Percentiles rank a stretch among this genome's conserved stretches.
Evolutionary conservation across 2,329 filamentous ascomycete genomes (phyloP).

Genomic region (Neopestalotiopsis sp.): DNA sequence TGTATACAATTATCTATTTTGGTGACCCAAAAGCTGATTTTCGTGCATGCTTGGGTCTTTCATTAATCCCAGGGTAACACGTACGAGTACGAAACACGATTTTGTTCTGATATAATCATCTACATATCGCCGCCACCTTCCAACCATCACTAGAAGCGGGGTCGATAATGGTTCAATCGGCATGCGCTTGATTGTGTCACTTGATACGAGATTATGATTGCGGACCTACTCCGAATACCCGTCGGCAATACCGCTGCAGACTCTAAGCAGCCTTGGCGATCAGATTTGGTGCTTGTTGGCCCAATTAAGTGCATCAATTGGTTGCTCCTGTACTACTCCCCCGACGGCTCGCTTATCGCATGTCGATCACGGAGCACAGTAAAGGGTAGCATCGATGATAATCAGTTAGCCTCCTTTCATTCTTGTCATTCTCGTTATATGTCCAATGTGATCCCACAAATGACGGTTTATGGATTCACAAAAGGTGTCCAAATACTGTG

Average conservation of each 20-base stretch:
- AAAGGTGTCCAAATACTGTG: neutral
- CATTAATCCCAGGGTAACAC: neutral
- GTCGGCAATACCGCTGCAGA: neutral
- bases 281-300: neutral
- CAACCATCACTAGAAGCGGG: neutral
- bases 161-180: neutral
- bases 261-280: neutral
- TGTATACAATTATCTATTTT: no score
- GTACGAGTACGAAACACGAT: neutral
- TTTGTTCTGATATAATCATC: neutral
- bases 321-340: neutral
- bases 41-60: neutral
- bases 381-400: neutral
- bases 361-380: neutral
- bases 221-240: neutral
- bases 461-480: neutral
- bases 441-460: neutral
- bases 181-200: neutral
- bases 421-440: neutral
- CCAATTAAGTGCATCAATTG: neutral
- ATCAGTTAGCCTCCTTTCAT: neutral
- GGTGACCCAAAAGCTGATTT: neutral
- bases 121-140: neutral
- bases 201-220: neutral
- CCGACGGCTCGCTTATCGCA: neutral